Percentiles rank a stretch among this genome's conserved stretches.
These are phyloP conservation scores for Globisporangium barbulae DNA, from an alignment of 352 stramenopile genomes.

Conservation along the genomic window DNA sequence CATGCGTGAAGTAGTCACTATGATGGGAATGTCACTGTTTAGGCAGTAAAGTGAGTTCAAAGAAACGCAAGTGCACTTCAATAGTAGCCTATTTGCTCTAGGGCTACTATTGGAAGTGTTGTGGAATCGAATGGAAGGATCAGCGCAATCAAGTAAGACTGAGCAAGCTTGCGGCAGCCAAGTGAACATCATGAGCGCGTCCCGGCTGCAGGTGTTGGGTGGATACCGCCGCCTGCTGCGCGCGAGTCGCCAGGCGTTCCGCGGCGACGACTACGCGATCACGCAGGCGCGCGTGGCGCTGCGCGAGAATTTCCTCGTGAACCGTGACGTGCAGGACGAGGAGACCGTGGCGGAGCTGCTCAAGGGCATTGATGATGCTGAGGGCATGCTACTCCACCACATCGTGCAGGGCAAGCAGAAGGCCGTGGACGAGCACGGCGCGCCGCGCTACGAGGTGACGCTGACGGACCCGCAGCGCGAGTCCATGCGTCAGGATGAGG, in stretches of 20 bases:
- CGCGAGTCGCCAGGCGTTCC: slow-evolving; percentile 71
- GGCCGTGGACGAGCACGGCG: slow-evolving; percentile 20
- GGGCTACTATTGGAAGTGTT: background rate
- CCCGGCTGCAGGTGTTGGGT: slow-evolving; percentile 55
- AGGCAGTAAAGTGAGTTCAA: background rate
- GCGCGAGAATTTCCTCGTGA: slow-evolving; percentile 66
- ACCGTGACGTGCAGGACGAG: slow-evolving; percentile 54
- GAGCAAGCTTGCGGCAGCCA: background rate
- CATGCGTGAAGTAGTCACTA: background rate
- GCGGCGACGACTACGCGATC: slow-evolving; percentile 61
- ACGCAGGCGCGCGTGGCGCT: slow-evolving; percentile 52
- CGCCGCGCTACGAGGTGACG: slow-evolving; percentile 63
- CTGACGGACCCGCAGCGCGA: slow-evolving; percentile 77
- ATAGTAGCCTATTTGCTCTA: background rate
- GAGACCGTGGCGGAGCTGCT: slow-evolving; percentile 54
- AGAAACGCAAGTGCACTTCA: background rate
- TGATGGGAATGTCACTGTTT: background rate
- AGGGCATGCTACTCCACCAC: slow-evolving; percentile 83
- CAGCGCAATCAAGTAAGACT: background rate
- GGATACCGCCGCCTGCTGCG: slow-evolving; percentile 77
- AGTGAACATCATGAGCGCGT: slow-evolving; percentile 38
- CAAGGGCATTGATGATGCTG: slow-evolving; percentile 76
- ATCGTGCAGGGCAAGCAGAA: slow-evolving; percentile 79
- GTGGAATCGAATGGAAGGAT: slow-evolving; percentile 10
- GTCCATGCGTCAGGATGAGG: slow-evolving; percentile 81